Conservation (phyloP, 1,139 yeast genomes). For the Pichia sp. region DNA sequence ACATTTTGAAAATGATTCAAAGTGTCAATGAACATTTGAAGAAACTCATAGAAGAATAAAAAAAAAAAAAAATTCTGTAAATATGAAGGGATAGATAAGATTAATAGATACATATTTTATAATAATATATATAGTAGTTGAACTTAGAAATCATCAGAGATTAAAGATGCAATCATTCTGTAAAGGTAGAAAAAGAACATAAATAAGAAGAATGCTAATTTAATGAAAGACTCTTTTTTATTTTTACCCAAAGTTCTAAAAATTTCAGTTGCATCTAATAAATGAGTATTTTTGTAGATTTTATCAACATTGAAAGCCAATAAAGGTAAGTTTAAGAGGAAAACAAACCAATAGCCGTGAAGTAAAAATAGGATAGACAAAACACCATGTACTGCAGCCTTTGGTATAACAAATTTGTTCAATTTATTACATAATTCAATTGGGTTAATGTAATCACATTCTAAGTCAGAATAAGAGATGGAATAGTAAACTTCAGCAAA, state of each 20-base stretch:
- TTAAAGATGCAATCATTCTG: conserved; percentile 94
- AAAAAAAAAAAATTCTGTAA: too few relatives aligned
- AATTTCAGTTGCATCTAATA: conserved; percentile 96
- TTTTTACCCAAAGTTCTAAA: conserved; percentile 90
- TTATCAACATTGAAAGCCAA: conserved; percentile 77
- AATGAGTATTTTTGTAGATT: conserved; percentile 64
- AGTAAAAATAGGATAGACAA: conserved; percentile 65
- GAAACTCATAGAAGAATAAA: neutral
- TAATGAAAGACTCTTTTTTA: conserved; percentile 85
- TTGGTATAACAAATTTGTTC: conserved; percentile 86
- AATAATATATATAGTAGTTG: neutral
- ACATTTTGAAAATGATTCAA: conserved; percentile 34
- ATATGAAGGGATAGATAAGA: neutral
- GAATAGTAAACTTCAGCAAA: conserved; percentile 90
- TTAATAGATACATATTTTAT: neutral
- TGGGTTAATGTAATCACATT: conserved; percentile 93
- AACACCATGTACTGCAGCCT: conserved; percentile 77
- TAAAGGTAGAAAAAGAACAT: conserved; percentile 94
- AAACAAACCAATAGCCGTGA: conserved; percentile 91
- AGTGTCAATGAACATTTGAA: conserved; percentile 28
- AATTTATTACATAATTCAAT: conserved; percentile 92
- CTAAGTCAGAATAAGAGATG: conserved; percentile 87
- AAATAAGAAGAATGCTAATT: conserved; percentile 83
- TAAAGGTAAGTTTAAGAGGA: conserved; percentile 79
- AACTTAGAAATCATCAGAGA: conserved; percentile 49